phyloP scores from a whole-genome alignment of 2,329 filamentous ascomycete genomes.

The Fusarium concolor region DNA sequence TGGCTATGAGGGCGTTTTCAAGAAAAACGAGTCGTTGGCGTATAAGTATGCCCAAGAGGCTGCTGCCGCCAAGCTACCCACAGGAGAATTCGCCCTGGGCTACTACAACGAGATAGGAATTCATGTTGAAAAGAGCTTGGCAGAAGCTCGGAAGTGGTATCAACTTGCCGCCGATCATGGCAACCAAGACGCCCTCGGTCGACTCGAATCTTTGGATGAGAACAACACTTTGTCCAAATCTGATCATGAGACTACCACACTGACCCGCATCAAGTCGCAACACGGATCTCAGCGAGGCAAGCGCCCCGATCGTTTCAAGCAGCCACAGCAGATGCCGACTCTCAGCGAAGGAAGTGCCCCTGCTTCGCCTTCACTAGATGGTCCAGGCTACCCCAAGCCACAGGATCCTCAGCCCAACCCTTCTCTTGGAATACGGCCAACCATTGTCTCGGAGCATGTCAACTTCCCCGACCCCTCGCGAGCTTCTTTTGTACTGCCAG shows the following conservation, averaged over 20 bases:
- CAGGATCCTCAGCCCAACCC: constrained; percentile 46
- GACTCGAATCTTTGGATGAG: constrained; percentile 85
- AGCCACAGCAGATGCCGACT: constrained; percentile 61
- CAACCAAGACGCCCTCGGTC: constrained; percentile 85
- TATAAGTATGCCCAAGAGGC: constrained; percentile 92
- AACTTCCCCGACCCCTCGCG: constrained; percentile 62
- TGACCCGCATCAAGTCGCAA: constrained; percentile 86
- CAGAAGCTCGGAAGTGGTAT: constrained; percentile 90
- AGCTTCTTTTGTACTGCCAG: constrained; percentile 50
- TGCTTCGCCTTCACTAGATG: constrained; percentile 46
- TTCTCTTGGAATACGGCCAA: constrained; percentile 56
- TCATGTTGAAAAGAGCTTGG: constrained; percentile 83
- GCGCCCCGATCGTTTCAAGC: constrained; percentile 70
- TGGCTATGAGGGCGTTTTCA: constrained; percentile 89
- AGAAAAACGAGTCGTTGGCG: constrained; percentile 94
- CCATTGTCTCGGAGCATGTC: constrained; percentile 53
- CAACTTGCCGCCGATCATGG: constrained; percentile 88
- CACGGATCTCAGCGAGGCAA: constrained; percentile 75
- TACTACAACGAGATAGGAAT: constrained; percentile 99
- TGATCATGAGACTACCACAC: constrained; percentile 92
- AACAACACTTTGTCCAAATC: constrained; percentile 87
- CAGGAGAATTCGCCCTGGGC: constrained; percentile 94
- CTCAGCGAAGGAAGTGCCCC: constrained; percentile 58
- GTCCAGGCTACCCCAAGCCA: constrained; percentile 30
- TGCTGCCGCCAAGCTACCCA: constrained; percentile 82